These are phyloP conservation scores for Saccharomyces pastorianus DNA, from an alignment of 1,139 yeast species.

Conservation along the genomic window DNA sequence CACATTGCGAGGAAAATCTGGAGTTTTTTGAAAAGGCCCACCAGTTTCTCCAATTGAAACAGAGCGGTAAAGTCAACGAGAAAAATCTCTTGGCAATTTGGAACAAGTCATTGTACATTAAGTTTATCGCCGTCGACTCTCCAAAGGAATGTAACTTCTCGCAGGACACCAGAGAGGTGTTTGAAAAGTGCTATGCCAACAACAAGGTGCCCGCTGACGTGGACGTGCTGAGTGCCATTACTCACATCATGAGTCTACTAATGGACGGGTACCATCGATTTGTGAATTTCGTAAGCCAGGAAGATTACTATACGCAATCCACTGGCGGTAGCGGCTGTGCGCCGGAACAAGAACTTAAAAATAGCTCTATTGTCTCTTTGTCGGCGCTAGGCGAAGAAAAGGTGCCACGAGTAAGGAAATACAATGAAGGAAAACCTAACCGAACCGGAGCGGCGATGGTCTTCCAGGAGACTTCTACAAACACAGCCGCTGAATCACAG, in stretches of 20 bases:
- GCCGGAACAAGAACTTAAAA: neutral
- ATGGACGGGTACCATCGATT: conserved; percentile 25
- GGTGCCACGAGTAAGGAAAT: neutral
- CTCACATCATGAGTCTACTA: conserved; percentile 22
- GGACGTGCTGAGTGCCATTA: conserved; percentile 20
- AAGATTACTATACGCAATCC: neutral
- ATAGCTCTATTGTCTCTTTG: neutral
- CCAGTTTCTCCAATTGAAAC: conserved; percentile 7
- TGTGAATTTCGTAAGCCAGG: neutral
- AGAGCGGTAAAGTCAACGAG: neutral
- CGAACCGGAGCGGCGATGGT: neutral
- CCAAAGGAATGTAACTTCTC: conserved; percentile 30
- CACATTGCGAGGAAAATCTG: conserved; percentile 30
- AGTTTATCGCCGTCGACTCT: conserved; percentile 23
- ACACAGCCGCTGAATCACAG: neutral
- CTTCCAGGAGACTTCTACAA: neutral
- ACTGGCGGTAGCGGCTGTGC: neutral
- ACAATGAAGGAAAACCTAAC: neutral
- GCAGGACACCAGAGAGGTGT: conserved; percentile 18
- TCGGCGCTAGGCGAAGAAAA: neutral
- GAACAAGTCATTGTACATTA: conserved; percentile 20
- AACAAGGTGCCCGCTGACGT: conserved; percentile 15
- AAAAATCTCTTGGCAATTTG: conserved; percentile 14
- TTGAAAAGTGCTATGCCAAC: conserved; percentile 16
- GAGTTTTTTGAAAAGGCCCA: conserved; percentile 17